Base-by-base conservation (phyloP, 164 flowering plant species). In the Vitis cinerea region DNA sequence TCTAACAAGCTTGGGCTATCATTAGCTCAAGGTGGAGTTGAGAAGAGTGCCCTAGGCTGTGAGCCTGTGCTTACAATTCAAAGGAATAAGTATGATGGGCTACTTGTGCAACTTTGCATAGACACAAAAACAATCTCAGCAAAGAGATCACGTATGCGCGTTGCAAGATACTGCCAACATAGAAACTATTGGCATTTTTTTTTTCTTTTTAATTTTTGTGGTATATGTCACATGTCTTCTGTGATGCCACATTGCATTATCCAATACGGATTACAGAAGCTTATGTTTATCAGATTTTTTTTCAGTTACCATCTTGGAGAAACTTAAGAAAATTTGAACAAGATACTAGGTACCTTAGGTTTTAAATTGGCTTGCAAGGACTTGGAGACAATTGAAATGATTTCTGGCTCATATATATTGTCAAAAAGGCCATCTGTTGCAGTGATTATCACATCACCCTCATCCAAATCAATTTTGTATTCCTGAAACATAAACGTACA, bases 391-490 rank as follows among this genome's bases (percentile, higher is more conserved):
- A 85, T 75, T 14, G 79, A 77, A 59, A 79, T 82, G 61, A 91
- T 86, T 72, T 90, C 97, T 80, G 85, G 81, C 27, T 87, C 90
- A 65, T 86, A 91, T 30, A 91, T 68, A 72, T 94, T 91, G 84
- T 94, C 97, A 69, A 91, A 88, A 61, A 91, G 90, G 64, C 97
- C 97, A 87, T 91, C 90, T 1, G 94, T 90, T 66, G 89, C 97
- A 23, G 86, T 71, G n/a, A 94, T 65, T 16, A 90, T 78, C 29
- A 86, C 83, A 72, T 94, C 96, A 30, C 87, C 93, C 79, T 87
- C 91, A 10, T 84, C 88, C 77, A 94, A 74, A 66, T 84, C 80
- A 57, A 91, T 75, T 60, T 71, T 59, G 73, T 87, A 87, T 12
- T 10, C 66, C 97, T 94, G 88, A 64, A 80, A 79, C 52, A 67